A percentile compares a stretch with the other conserved stretches of the same genome.
Evolutionary conservation across 148 eudicot species (phyloP).

Genomic region (Camellia sinensis): DNA sequence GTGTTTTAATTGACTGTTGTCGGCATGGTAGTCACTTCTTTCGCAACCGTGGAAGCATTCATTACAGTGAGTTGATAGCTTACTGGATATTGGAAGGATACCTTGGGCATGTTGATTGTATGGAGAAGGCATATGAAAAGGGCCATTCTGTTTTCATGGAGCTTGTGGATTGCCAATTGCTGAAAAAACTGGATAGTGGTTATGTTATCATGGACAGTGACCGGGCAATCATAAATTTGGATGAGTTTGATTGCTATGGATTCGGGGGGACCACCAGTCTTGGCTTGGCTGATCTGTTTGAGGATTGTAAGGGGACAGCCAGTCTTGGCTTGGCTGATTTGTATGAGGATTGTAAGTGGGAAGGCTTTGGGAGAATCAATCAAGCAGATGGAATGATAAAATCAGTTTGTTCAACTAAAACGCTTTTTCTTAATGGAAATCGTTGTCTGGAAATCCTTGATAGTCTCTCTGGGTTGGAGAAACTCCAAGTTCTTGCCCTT

Average conservation of each 20-base stretch:
- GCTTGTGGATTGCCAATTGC: slow-evolving; percentile 27
- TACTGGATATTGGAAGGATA: slow-evolving; percentile 47
- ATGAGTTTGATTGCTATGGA: neutral
- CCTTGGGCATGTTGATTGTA: slow-evolving; percentile 22
- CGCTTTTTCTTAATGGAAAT: slow-evolving; percentile 5
- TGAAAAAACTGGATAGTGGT: slow-evolving; percentile 28
- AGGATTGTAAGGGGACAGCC: neutral
- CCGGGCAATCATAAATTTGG: neutral
- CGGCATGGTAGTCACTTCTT: slow-evolving; percentile 12
- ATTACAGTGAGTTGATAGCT: slow-evolving; percentile 34
- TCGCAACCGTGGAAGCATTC: neutral
- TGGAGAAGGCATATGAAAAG: slow-evolving; percentile 25
- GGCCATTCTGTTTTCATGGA: slow-evolving; percentile 32
- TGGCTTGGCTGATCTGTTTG: slow-evolving; percentile 30
- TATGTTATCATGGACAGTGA: slow-evolving; percentile 17
- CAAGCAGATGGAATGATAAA: slow-evolving; percentile 18
- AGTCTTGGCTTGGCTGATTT: too few relatives aligned
- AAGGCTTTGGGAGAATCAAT: slow-evolving; percentile 22
- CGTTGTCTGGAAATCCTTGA: neutral
- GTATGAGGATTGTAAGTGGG: neutral
- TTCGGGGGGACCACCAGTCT: slow-evolving; percentile 12
- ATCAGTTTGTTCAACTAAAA: neutral
- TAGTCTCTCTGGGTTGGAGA: neutral
- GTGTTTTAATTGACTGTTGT: slow-evolving; percentile 17
- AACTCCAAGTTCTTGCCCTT: slow-evolving; percentile 23